These are phyloP conservation scores for Gossypium lobatum DNA, from an alignment of 441 rosid species.

Conservation along the genomic window DNA sequence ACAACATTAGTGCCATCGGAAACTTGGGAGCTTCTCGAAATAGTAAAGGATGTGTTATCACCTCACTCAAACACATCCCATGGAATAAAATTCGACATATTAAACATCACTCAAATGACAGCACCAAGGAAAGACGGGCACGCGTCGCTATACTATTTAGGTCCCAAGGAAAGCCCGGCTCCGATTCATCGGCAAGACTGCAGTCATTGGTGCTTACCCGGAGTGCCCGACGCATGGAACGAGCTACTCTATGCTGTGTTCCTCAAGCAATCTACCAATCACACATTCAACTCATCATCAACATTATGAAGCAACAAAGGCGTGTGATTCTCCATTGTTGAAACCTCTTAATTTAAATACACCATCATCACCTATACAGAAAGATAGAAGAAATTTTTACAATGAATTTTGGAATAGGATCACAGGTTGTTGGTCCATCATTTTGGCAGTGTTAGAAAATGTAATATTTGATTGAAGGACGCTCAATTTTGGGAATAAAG, in stretches of 20 bases:
- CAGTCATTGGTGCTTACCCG: conserved; percentile 98
- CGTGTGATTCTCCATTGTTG: conserved; percentile 9
- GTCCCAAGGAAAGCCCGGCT: conserved; percentile 41
- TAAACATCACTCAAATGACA: conserved; percentile 67
- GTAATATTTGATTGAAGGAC: background rate
- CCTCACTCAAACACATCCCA: conserved; percentile 24
- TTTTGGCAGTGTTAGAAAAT: conserved; percentile 10
- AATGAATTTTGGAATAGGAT: conserved; percentile 9
- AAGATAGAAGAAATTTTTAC: conserved; percentile 2
- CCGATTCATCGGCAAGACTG: conserved; percentile 78
- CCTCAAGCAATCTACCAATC: conserved; percentile 38
- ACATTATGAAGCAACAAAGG: conserved; percentile 11
- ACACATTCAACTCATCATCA: conserved; percentile 21
- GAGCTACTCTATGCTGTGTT: conserved; percentile 69
- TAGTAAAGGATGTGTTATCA: conserved; percentile 40
- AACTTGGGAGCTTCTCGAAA: conserved; percentile 49
- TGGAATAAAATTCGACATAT: conserved; percentile 26
- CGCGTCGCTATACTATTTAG: conserved; percentile 64
- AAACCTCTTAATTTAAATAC: conserved; percentile 7
- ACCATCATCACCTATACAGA: background rate
- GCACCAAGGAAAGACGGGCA: conserved; percentile 88
- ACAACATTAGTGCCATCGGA: conserved; percentile 47
- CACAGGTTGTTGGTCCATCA: background rate
- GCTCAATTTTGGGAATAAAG: background rate
- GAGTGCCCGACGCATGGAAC: conserved; percentile 91